These are phyloP conservation scores for Tetrahymena malaccensis DNA, from an alignment of 73 alveolate genomes.

Conservation along the genomic window DNA sequence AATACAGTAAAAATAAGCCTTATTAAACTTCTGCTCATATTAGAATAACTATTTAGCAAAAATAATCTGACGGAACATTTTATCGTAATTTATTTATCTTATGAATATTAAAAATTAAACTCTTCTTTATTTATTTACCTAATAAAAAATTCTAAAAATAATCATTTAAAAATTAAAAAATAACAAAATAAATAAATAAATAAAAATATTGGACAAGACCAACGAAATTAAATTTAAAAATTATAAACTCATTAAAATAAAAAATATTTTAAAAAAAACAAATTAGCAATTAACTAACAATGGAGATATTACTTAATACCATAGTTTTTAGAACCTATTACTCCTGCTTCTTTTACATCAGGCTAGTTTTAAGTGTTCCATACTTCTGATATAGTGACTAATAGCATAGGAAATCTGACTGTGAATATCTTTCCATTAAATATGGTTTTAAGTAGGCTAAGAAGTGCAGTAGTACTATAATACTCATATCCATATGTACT, in stretches of 20 bases:
- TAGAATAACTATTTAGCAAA: background rate
- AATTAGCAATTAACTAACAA: background rate
- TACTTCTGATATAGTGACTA: background rate
- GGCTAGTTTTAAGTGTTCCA: background rate
- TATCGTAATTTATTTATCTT: background rate
- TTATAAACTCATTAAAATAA: background rate
- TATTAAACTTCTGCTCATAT: background rate
- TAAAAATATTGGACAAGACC: too few relatives aligned
- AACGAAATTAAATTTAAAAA: too few relatives aligned
- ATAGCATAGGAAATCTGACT: background rate
- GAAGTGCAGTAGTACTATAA: background rate
- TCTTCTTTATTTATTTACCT: too few relatives aligned
- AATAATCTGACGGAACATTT: background rate
- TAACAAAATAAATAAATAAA: too few relatives aligned
- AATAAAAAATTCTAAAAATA: too few relatives aligned
- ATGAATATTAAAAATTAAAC: background rate
- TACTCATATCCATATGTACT: background rate
- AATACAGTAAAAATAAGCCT: background rate
- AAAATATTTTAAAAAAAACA: background rate
- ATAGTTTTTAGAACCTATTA: background rate
- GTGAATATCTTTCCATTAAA: background rate
- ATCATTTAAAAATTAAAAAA: too few relatives aligned
- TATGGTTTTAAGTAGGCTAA: background rate
- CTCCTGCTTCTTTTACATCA: background rate
- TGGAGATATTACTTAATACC: background rate